These are phyloP conservation scores for Aspergillus quadricinctus DNA, from an alignment of 2,329 filamentous ascomycete genomes.

Conservation along the genomic window DNA sequence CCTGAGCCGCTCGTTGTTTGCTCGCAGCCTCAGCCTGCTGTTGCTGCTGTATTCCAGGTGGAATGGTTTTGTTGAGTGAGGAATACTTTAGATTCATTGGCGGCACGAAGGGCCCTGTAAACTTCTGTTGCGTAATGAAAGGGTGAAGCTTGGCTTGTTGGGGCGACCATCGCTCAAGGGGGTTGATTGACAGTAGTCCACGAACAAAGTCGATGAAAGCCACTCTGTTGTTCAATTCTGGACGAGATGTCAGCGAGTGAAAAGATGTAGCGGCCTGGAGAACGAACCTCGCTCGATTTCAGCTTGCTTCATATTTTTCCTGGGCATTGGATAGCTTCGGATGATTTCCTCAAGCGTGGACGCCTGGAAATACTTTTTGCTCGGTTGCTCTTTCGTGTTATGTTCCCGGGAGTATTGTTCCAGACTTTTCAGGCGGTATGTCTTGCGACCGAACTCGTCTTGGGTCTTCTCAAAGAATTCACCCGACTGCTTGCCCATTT, in stretches of 20 bases:
- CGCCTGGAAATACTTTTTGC: conserved; percentile 98
- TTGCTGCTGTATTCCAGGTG: conserved; percentile 91
- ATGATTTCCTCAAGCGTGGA: conserved; percentile 95
- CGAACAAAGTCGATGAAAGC: conserved; percentile 98
- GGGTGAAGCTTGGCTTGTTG: conserved; percentile 96
- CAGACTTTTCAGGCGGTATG: conserved; percentile 92
- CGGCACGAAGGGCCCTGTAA: conserved; percentile 89
- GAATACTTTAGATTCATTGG: conserved; percentile 94
- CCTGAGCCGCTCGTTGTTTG: conserved; percentile 72
- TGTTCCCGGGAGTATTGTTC: conserved; percentile 96
- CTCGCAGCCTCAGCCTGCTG: conserved; percentile 90
- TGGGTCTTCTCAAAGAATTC: conserved; percentile 93
- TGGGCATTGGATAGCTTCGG: conserved; percentile 93
- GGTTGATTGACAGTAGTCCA: conserved; percentile 88
- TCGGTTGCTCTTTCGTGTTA: conserved; percentile 94
- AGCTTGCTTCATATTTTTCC: conserved; percentile 98
- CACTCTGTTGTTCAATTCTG: conserved; percentile 97
- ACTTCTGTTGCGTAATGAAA: conserved; percentile 98
- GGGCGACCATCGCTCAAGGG: conserved; percentile 93
- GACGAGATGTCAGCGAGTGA: conserved; percentile 18
- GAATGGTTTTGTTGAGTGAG: conserved; percentile 78
- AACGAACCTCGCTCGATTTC: conserved; percentile 85
- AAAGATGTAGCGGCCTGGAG: not conserved
- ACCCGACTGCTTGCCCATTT: conserved; percentile 95
- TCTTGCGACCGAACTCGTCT: conserved; percentile 88